Conservation (phyloP, 371 early-diverging fungal species). For the Gilbertella persicaria region DNA sequence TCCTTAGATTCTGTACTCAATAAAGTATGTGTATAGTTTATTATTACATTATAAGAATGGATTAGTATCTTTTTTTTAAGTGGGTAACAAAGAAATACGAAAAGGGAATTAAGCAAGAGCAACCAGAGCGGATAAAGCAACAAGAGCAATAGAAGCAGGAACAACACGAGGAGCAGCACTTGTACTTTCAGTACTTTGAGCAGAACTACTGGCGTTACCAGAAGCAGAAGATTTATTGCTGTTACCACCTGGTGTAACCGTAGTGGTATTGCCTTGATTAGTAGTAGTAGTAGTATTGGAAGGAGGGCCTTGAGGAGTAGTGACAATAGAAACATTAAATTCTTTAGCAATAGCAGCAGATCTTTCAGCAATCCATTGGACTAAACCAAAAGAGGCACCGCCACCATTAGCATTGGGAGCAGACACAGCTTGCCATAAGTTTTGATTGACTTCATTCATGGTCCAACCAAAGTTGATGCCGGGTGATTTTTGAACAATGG, state of each 20-base stretch:
- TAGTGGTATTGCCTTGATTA: slow-evolving; percentile 1
- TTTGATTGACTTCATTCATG: slow-evolving; percentile 41
- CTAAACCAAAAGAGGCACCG: slow-evolving; percentile 49
- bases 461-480: slow-evolving; percentile 58
- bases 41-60: too few species aligned
- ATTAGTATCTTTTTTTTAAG: too few species aligned
- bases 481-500: slow-evolving; percentile 54
- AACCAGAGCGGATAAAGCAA: slow-evolving; percentile 15
- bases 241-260: slow-evolving; percentile 7
- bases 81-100: too few species aligned
- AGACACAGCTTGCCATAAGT: slow-evolving; percentile 38
- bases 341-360: slow-evolving; percentile 35
- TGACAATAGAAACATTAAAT: slow-evolving; percentile 41
- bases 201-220: slow-evolving; percentile 8
- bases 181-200: slow-evolving; percentile 5
- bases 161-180: slow-evolving; percentile 14
- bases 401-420: slow-evolving; percentile 45
- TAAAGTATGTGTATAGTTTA: too few species aligned
- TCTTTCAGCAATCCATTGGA: slow-evolving; percentile 38
- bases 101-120: slow-evolving; percentile 1
- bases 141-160: slow-evolving; percentile 12
- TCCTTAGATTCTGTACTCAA: too few species aligned
- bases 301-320: slow-evolving; percentile 46
- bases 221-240: background rate
- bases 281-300: slow-evolving; percentile 6